A percentile compares a stretch with the other conserved stretches of the same genome.
Conservation (phyloP, 805 yeast species). For the Clavispora santaluciae region DNA sequence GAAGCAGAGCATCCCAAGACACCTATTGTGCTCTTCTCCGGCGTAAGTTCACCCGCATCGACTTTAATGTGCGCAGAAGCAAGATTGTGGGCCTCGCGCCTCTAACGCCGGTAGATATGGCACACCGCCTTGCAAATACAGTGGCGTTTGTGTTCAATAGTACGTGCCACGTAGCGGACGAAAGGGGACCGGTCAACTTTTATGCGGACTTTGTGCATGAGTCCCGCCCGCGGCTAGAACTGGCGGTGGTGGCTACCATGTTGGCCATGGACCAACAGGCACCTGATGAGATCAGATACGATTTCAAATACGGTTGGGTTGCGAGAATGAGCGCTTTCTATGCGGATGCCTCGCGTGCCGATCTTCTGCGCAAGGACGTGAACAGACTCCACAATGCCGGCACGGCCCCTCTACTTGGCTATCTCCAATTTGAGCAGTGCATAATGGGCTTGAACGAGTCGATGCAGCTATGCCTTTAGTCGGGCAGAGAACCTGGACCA, state of each 20-base stretch:
- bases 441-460: slow-evolving; percentile 13
- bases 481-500: no score
- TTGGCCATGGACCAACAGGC: slow-evolving; percentile 12
- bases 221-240: slow-evolving; percentile 6
- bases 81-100: slow-evolving; percentile 4
- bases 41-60: slow-evolving; percentile 16
- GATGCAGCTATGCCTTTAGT: slow-evolving; percentile 8
- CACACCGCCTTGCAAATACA: slow-evolving; percentile 12
- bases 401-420: slow-evolving; percentile 8
- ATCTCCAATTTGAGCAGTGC: slow-evolving; percentile 10
- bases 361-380: slow-evolving; percentile 2
- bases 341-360: neutral
- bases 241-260: slow-evolving; percentile 8
- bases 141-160: slow-evolving; percentile 16
- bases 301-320: slow-evolving; percentile 12
- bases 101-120: slow-evolving; percentile 4
- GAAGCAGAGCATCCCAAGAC: slow-evolving; percentile 6
- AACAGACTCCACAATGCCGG: slow-evolving; percentile 3
- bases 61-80: slow-evolving; percentile 9
- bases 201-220: slow-evolving; percentile 9
- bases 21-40: slow-evolving; percentile 21
- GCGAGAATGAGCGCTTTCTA: slow-evolving; percentile 5
- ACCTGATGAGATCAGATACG: slow-evolving; percentile 7
- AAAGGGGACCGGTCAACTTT: slow-evolving; percentile 1
- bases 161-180: slow-evolving; percentile 6